Evolutionary conservation across 2,329 filamentous ascomycete species (phyloP).

Genomic region (Orbilia quercus): DNA sequence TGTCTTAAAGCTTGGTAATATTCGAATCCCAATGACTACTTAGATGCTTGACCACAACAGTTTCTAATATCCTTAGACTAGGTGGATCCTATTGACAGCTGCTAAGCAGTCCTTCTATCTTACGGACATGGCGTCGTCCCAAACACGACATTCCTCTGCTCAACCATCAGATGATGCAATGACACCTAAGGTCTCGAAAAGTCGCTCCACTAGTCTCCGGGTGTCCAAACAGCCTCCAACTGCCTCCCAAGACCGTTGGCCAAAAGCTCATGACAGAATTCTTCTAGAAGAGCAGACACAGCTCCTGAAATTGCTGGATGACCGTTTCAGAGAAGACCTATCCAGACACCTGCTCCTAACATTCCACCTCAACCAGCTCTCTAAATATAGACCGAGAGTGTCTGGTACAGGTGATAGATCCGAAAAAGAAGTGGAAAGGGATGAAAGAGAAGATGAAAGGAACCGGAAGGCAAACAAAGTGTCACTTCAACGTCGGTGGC

Average conservation of each 20-base stretch:
- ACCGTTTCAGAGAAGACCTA: constrained; percentile 40
- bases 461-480: constrained; percentile 3
- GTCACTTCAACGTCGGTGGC: constrained; percentile 37
- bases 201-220: not conserved
- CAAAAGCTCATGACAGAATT: constrained; percentile 13
- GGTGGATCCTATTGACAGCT: too few relatives aligned
- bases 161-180: too few relatives aligned
- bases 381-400: not conserved
- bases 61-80: too few relatives aligned
- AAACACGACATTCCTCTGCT: not conserved
- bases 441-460: not conserved
- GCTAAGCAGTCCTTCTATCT: too few relatives aligned
- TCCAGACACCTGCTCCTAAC: constrained; percentile 35
- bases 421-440: not conserved
- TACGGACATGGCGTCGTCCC: not conserved
- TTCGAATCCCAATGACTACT: too few relatives aligned
- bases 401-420: not conserved
- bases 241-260: not conserved
- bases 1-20: too few relatives aligned
- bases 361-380: constrained; percentile 36
- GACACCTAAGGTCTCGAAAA: not conserved
- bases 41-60: too few relatives aligned
- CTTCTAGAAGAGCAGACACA: constrained; percentile 34
- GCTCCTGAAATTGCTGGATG: constrained; percentile 42
- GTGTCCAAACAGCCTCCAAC: not conserved